Percentiles rank a stretch among this genome's conserved stretches.
Conservation (phyloP, 331 rosid genomes). For the Saraca asoca region DNA sequence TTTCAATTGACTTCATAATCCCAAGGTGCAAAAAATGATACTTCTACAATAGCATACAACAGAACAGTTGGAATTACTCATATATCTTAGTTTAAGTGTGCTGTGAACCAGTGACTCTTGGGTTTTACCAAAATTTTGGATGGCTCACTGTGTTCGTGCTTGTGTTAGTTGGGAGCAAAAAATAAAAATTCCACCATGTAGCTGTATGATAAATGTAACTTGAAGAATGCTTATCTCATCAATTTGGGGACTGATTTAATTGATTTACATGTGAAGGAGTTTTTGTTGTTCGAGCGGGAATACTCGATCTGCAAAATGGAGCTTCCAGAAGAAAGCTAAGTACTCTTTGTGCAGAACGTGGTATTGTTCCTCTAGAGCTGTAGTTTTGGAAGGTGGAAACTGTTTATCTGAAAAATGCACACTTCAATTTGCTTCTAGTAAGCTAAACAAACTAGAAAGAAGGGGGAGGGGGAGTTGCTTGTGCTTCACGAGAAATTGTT, state of each 20-base stretch:
- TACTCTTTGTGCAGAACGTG: constrained; percentile 11
- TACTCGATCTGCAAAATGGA: constrained; percentile 79
- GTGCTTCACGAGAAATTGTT: constrained; percentile 1
- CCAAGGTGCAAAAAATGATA: neutral
- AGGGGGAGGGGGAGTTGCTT: neutral
- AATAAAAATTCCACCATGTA: constrained; percentile 3
- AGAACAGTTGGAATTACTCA: neutral
- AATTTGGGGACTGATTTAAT: constrained; percentile 19
- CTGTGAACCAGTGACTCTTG: neutral
- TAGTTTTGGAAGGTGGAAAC: constrained; percentile 18
- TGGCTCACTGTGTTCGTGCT: neutral
- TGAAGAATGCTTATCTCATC: constrained; percentile 8
- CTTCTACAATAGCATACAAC: constrained; percentile 11
- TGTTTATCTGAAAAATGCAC: neutral
- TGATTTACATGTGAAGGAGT: constrained; percentile 55
- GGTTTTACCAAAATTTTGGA: constrained; percentile 6
- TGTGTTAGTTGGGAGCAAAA: neutral
- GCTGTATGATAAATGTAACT: neutral
- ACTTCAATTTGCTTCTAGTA: neutral
- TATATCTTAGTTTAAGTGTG: constrained; percentile 1
- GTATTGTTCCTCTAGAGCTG: constrained; percentile 15
- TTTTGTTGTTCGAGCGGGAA: constrained; percentile 87
- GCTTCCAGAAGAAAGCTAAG: constrained; percentile 55
- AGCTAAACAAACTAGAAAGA: neutral
- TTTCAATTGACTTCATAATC: constrained; percentile 8